These are phyloP conservation scores for Starmerella apis DNA, from an alignment of 805 yeast genomes.

Conservation along the genomic window DNA sequence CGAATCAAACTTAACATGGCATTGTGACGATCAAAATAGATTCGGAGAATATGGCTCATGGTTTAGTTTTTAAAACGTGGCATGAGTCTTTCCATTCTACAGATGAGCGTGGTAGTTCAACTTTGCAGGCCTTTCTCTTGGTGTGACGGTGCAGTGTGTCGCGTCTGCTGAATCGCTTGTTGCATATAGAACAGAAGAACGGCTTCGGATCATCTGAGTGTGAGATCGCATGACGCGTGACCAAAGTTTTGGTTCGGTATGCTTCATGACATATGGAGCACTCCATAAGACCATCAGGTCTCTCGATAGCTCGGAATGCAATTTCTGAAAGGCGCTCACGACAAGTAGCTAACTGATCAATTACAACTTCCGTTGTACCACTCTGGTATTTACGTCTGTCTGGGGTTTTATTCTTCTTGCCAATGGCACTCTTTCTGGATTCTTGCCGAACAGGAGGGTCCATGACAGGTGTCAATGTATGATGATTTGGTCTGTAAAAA, in stretches of 20 bases:
- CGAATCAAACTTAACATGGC: no score
- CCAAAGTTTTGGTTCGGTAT: not conserved
- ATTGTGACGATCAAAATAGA: no score
- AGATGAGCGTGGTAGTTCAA: not conserved
- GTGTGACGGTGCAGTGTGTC: conserved; percentile 1
- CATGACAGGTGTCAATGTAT: no score
- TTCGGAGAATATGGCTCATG: no score
- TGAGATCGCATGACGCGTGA: not conserved
- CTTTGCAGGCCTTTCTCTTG: not conserved
- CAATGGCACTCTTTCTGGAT: not conserved
- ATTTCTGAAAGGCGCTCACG: not conserved
- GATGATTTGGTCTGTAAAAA: no score
- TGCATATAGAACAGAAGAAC: not conserved
- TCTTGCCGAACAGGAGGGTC: no score
- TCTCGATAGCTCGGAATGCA: not conserved
- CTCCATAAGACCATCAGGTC: not conserved
- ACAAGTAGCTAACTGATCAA: not conserved
- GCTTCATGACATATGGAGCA: not conserved
- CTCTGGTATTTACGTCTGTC: not conserved
- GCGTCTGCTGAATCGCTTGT: not conserved
- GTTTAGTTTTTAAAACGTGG: not conserved
- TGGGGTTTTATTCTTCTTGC: not conserved
- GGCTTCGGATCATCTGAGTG: not conserved
- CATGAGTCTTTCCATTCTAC: not conserved
- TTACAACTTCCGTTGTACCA: not conserved